A percentile compares a stretch with the other conserved stretches of the same genome.
These are phyloP conservation scores for Solidago caesia DNA, from an alignment of 129 eudicot species.

Conservation along the genomic window DNA sequence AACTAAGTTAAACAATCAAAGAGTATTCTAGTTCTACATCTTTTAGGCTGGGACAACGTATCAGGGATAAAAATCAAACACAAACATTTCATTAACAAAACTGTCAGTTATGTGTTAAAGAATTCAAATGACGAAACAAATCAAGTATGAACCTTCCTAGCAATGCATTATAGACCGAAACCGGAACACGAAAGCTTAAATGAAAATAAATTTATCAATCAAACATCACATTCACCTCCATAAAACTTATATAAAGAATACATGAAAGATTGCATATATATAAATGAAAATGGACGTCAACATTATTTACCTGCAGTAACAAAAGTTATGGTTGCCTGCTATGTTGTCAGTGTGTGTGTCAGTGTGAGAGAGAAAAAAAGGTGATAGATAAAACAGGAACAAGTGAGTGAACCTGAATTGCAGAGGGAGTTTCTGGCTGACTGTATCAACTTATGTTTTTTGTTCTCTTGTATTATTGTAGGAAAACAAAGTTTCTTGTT, in stretches of 20 bases:
- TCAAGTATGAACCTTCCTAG: not conserved
- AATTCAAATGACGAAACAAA: not conserved
- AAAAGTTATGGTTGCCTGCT: not conserved
- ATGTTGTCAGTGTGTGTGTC: slow-evolving; percentile 2
- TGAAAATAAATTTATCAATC: not conserved
- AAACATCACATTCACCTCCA: not conserved
- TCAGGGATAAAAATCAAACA: not conserved
- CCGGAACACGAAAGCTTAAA: not conserved
- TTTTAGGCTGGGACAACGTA: not conserved
- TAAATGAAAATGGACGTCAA: not conserved
- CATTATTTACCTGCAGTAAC: slow-evolving; percentile 19
- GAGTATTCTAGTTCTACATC: not conserved
- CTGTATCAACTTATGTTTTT: slow-evolving; percentile 30
- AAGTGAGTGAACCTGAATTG: slow-evolving; percentile 36
- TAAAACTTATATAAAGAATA: not conserved
- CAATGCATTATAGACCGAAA: not conserved
- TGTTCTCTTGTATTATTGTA: slow-evolving; percentile 14
- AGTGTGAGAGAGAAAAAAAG: not conserved
- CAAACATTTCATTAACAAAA: slow-evolving; percentile 1
- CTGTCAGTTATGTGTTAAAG: not conserved
- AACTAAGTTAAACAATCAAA: not conserved
- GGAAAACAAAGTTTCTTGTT: not conserved
- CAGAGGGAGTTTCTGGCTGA: slow-evolving; percentile 3
- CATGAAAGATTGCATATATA: slow-evolving; percentile 2
- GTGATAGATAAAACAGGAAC: slow-evolving; percentile 21